Percentiles rank a stretch among this genome's conserved stretches.
These are phyloP conservation scores for Raffaelea ambrosiae DNA, from an alignment of 2,329 filamentous ascomycete genomes.

Conservation along the genomic window DNA sequence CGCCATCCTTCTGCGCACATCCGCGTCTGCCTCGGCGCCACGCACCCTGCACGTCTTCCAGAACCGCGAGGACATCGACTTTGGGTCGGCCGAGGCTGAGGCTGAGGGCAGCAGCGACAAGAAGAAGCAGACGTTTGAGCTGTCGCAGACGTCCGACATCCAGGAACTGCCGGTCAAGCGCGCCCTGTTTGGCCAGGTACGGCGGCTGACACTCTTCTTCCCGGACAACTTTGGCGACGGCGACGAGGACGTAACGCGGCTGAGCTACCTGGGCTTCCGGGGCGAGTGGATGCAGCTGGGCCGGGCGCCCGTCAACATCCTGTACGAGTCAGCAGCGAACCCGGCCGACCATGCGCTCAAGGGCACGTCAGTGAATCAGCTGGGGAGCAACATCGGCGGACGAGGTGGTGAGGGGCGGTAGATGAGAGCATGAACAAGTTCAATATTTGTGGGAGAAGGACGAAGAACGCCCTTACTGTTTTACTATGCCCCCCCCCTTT, in stretches of 20 bases:
- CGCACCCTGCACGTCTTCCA: conserved; percentile 78
- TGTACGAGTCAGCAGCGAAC: conserved; percentile 92
- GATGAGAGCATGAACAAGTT: not conserved
- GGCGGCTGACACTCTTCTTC: conserved; percentile 76
- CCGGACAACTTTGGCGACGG: conserved; percentile 81
- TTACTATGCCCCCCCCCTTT: too few species aligned
- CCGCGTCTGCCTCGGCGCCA: conserved; percentile 61
- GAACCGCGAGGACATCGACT: conserved; percentile 85
- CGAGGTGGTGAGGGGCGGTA: conserved; percentile 20
- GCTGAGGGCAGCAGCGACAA: conserved; percentile 40
- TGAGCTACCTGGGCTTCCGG: conserved; percentile 85
- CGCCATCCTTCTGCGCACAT: conserved; percentile 76
- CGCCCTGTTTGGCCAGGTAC: conserved; percentile 82
- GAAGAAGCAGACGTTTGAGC: conserved; percentile 56
- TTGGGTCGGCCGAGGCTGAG: conserved; percentile 62
- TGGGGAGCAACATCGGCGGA: conserved; percentile 46
- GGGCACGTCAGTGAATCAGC: conserved; percentile 44
- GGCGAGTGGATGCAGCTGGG: conserved; percentile 88
- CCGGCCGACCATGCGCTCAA: conserved; percentile 73
- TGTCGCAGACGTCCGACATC: conserved; percentile 70
- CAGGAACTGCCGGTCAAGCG: conserved; percentile 84
- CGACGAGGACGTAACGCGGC: conserved; percentile 68
- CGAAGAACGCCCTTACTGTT: not conserved
- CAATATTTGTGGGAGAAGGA: not conserved
- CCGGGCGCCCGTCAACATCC: conserved; percentile 71